Conservation (phyloP, 2,329 filamentous ascomycete species). For the Curvularia sp. region DNA sequence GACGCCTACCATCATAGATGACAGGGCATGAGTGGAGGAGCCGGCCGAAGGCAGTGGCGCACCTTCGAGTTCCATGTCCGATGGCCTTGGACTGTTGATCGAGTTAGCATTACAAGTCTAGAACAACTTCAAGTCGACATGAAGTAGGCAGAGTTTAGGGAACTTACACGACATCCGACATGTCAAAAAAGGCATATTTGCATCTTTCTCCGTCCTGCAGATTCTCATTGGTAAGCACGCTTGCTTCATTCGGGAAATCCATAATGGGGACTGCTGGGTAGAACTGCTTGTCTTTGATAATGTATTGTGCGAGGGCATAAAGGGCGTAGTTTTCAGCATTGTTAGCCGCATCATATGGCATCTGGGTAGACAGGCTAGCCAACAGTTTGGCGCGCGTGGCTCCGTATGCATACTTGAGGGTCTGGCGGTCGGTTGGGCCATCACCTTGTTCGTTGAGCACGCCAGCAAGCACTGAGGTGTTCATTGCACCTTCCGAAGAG, state of each 20-base stretch:
- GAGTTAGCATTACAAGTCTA: slow-evolving; percentile 7
- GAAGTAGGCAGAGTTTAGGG: not conserved
- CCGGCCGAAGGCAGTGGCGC: slow-evolving; percentile 32
- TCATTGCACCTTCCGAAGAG: slow-evolving; percentile 36
- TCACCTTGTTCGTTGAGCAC: slow-evolving; percentile 39
- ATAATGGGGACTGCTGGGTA: slow-evolving; percentile 44
- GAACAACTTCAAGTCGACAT: not conserved
- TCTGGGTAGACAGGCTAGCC: slow-evolving; percentile 39
- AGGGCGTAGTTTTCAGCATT: slow-evolving; percentile 48
- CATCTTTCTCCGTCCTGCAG: slow-evolving; percentile 41
- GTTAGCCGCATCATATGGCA: slow-evolving; percentile 43
- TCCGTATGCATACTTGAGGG: slow-evolving; percentile 45
- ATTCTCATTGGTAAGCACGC: slow-evolving; percentile 42
- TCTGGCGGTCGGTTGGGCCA: slow-evolving; percentile 28
- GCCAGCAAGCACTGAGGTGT: slow-evolving; percentile 43
- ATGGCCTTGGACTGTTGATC: slow-evolving; percentile 14
- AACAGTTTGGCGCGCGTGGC: slow-evolving; percentile 44
- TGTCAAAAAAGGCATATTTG: slow-evolving; percentile 41
- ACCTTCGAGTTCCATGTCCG: slow-evolving; percentile 29
- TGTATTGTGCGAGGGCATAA: slow-evolving; percentile 43
- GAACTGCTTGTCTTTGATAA: slow-evolving; percentile 38
- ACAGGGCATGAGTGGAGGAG: slow-evolving; percentile 8
- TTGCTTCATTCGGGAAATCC: slow-evolving; percentile 40
- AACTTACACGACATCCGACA: slow-evolving; percentile 40
- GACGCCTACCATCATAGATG: slow-evolving; percentile 12